Base-by-base conservation (phyloP, 768 basidiomycete genomes). In the Lepiota brunneoincarnata region DNA sequence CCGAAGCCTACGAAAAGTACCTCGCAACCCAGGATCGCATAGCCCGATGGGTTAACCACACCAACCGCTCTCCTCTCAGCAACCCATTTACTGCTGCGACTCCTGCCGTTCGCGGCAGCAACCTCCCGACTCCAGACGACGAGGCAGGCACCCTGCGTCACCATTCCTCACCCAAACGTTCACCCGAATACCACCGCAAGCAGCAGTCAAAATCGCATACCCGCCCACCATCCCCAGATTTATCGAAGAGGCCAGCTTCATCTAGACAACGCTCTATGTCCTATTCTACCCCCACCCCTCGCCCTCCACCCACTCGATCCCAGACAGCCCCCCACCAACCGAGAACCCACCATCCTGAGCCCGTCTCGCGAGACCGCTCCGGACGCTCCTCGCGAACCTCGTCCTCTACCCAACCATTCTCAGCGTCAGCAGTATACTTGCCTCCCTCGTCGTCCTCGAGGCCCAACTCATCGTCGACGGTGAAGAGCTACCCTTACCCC, bases 1-100 rank as follows among this genome's bases (percentile, higher is more conserved):
- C 46, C 10, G 50, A 56, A 26, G 58, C 58, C 18, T 59, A 49
- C 51, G 51, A 59, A 41, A 55, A 56, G 12, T 54, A 59, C 48
- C 48, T 59, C 17, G 58, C 51, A 15, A 56, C 51, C 21, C 58
- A 59, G 55, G 34, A 51, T 15, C 47, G 58, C 28, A 59, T 59
- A 5, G 58, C 55, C n/a, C 55, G 55, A 21, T 59, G 58, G 58
- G 55, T 56, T 43, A 51, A 57, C 24, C 51, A 44, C 12, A 57
- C 58, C 51, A 43, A 51, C 14, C 47, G 48, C 15, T 52, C 46
- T 42, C 31, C 18, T 14, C 58, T 56, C 10, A 52, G 49, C 34
- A 55, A 41, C 35, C 55, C 58, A n/a, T 41, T 56, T 47, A 41
- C 56, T 24, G 36, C 56, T 18, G 49, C 55, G 31, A 35, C 56